These are phyloP conservation scores for Plasmodium berghei DNA, from an alignment of 169 alveolate genomes.

Conservation along the genomic window DNA sequence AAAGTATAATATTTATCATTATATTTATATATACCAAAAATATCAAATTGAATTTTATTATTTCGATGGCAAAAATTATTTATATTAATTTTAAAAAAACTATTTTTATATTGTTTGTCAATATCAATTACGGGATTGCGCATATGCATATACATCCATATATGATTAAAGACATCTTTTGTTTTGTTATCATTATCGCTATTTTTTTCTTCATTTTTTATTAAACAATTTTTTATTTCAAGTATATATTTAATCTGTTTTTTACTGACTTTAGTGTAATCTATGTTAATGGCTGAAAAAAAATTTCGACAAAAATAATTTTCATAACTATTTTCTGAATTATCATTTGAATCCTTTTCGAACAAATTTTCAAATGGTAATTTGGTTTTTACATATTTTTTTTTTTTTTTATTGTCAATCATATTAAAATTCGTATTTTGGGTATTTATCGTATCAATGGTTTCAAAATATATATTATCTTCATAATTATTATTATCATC, in stretches of 20 bases:
- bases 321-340: neutral
- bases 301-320: too few relatives aligned
- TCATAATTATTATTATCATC: too few relatives aligned
- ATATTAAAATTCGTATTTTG: too few relatives aligned
- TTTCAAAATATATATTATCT: too few relatives aligned
- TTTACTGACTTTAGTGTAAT: neutral
- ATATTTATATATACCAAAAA: conserved; percentile 32
- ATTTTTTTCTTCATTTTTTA: neutral
- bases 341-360: neutral
- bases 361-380: too few relatives aligned
- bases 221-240: conserved; percentile 11
- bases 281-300: neutral
- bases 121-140: conserved; percentile 34
- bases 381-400: too few relatives aligned
- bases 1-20: conserved; percentile 10
- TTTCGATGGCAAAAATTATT: conserved; percentile 13
- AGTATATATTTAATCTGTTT: neutral
- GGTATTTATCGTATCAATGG: too few relatives aligned
- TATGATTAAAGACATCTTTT: conserved; percentile 6
- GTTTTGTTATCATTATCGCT: conserved; percentile 1
- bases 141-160: conserved; percentile 56
- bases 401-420: too few relatives aligned
- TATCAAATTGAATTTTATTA: conserved; percentile 33
- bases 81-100: conserved; percentile 44
- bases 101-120: conserved; percentile 3